Conservation (phyloP, 495 filamentous ascomycete species). For the Thozetella sp. region DNA sequence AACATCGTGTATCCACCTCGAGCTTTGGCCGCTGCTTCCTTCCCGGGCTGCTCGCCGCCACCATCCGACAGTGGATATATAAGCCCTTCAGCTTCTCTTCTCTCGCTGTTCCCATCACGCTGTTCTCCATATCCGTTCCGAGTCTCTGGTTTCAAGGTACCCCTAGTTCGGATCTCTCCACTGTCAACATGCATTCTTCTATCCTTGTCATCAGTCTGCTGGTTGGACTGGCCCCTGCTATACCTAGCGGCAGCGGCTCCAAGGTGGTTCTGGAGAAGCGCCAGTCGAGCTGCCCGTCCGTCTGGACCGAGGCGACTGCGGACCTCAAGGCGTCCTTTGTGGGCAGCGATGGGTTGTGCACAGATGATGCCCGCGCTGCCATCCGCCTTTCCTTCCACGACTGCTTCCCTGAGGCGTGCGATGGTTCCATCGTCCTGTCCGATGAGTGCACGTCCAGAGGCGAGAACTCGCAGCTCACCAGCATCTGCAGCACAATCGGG, state of each 20-base stretch:
- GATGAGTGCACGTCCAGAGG: slow-evolving; percentile 18
- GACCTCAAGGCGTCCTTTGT: slow-evolving; percentile 18
- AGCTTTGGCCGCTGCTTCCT: too few relatives aligned
- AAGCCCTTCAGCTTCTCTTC: too few relatives aligned
- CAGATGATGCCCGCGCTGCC: slow-evolving; percentile 21
- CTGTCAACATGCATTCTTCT: neutral
- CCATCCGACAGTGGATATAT: too few relatives aligned
- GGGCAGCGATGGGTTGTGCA: slow-evolving; percentile 12
- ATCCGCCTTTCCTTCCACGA: slow-evolving; percentile 23
- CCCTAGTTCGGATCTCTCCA: neutral
- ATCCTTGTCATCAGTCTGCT: neutral
- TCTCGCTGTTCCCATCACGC: too few relatives aligned
- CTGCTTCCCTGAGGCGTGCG: slow-evolving; percentile 20
- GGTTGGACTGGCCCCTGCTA: neutral
- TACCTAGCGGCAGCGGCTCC: neutral
- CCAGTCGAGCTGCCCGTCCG: slow-evolving; percentile 11
- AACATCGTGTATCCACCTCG: too few relatives aligned
- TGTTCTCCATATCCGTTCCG: too few relatives aligned
- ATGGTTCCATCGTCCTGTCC: slow-evolving; percentile 20
- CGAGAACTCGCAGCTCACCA: slow-evolving; percentile 16
- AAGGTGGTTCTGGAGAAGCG: neutral
- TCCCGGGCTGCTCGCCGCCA: too few relatives aligned
- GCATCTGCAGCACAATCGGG: slow-evolving; percentile 16
- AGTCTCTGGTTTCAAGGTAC: too few relatives aligned
- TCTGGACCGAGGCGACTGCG: slow-evolving; percentile 20